Conservation (phyloP, 1,284 basidiomycete genomes). For the Ustanciosporium gigantosporum region DNA sequence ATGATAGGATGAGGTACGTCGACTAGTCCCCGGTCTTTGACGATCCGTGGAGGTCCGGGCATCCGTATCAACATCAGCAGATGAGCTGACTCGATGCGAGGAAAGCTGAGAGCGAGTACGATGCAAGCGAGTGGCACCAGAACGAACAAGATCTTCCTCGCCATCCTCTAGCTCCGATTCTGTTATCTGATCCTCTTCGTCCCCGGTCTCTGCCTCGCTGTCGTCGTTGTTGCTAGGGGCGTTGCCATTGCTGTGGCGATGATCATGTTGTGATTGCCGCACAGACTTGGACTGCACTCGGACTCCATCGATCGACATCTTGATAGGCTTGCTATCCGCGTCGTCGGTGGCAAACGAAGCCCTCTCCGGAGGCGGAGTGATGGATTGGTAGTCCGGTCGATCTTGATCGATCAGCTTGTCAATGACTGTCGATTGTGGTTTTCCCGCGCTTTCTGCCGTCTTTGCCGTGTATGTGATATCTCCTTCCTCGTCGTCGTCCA, state of each 20-base stretch:
- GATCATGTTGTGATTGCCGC: background rate
- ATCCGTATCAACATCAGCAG: conserved; percentile 4
- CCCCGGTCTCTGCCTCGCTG: conserved; percentile 2
- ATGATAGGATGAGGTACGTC: conserved; percentile 15
- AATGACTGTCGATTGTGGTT: conserved; percentile 2
- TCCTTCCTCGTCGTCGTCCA: conserved; percentile 20
- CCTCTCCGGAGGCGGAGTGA: conserved; percentile 21
- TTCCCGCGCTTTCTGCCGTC: background rate
- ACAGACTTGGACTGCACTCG: conserved; percentile 20
- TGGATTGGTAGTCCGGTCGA: conserved; percentile 23
- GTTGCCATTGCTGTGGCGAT: background rate
- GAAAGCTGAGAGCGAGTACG: conserved; percentile 37
- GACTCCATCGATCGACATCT: conserved; percentile 9
- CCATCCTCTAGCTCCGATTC: conserved; percentile 45
- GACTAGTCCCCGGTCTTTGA: conserved; percentile 4
- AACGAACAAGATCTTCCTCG: conserved; percentile 36
- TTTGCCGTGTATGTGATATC: conserved; percentile 4
- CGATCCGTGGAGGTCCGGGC: background rate
- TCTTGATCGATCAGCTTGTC: conserved; percentile 26
- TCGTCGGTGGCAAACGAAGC: conserved; percentile 2
- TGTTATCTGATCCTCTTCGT: conserved; percentile 21
- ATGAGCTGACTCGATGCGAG: conserved; percentile 3
- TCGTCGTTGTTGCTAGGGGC: background rate
- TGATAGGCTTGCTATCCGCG: conserved; percentile 2
- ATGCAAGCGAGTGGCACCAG: conserved; percentile 34